Evolutionary conservation across 1,139 yeast species (phyloP).

Genomic region (Nadsonia commutata): DNA sequence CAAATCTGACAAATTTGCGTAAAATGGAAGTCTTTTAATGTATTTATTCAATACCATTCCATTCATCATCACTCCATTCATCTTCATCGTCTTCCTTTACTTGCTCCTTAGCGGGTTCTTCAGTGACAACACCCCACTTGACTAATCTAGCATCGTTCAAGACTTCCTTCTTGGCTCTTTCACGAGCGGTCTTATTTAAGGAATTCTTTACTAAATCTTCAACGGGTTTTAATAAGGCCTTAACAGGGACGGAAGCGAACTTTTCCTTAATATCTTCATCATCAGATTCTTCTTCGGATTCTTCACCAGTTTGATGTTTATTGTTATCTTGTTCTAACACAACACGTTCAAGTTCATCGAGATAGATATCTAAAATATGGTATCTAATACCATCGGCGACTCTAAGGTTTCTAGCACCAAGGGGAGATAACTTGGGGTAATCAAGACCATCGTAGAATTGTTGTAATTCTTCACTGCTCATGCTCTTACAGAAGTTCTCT

Average conservation of each 20-base stretch:
- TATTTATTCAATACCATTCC: slow-evolving; percentile 2
- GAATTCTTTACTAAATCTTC: slow-evolving; percentile 35
- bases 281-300: slow-evolving; percentile 12
- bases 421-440: slow-evolving; percentile 20
- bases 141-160: slow-evolving; percentile 47
- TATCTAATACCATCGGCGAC: slow-evolving; percentile 68
- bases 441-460: neutral
- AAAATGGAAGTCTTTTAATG: neutral
- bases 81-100: slow-evolving; percentile 25
- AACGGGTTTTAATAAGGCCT: slow-evolving; percentile 43
- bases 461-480: slow-evolving; percentile 15
- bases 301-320: slow-evolving; percentile 19
- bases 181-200: slow-evolving; percentile 48
- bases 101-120: slow-evolving; percentile 22
- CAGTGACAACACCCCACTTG: slow-evolving; percentile 47
- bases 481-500: slow-evolving; percentile 30
- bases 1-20: too few species aligned
- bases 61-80: slow-evolving; percentile 41
- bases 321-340: slow-evolving; percentile 30
- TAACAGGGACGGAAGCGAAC: slow-evolving; percentile 38
- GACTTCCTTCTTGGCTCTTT: slow-evolving; percentile 51
- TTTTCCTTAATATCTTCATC: slow-evolving; percentile 16
- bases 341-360: slow-evolving; percentile 70
- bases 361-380: slow-evolving; percentile 70
- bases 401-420: slow-evolving; percentile 25